Base-by-base conservation (phyloP, 495 filamentous ascomycete species). In the Annulohypoxylon maeteangense region DNA sequence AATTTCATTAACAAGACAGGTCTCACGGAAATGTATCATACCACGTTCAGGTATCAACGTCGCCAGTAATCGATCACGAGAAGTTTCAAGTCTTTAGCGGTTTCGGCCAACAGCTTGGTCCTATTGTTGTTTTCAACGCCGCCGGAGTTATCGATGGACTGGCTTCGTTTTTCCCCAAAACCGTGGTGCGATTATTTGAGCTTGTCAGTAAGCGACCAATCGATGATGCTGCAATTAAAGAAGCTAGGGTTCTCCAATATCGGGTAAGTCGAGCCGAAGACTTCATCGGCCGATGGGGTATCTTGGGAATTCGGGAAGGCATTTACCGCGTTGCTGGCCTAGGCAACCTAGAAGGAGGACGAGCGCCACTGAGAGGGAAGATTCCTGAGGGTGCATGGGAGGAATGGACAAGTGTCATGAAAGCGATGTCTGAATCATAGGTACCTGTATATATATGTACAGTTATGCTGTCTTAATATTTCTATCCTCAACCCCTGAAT, bases 81-180 rank as follows among this genome's bases (percentile, higher is more conserved):
- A 66, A 81, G 38, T 90, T 90, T 78, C 82, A 81, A 44, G 81
- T 85, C 44, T 90, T 84, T 76, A 87, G 87, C 27, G 88, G 88
- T n/a, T 83, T 90, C 31, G 88, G 88, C 1, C 89, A 90, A 71
- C 89, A 90, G 71, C 83, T 90, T 0, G 83, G 88, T 0, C 85
- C 88, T 0, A 82, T 87, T n/a, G 78, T 90, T 0, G 63, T 80
- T 23, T 80, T 89, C n/a, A 87, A 87, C 31, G 83, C 83, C 34
- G 87, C 82, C 3, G 88, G 88, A 16, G 85, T 87, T 6, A 89
- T 90, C 47, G 88, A 90, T 62, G 88, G 88, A n/a, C 76, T 88
- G 27, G 85, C 87, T 1, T 86, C 82, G 0, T 82, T 88, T 76
- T 90, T 85, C 73, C 88, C 88, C 0, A 84, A 84, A 58, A 83